These are phyloP conservation scores for Auriscalpium orientale DNA, from an alignment of 768 basidiomycete species.

Conservation along the genomic window DNA sequence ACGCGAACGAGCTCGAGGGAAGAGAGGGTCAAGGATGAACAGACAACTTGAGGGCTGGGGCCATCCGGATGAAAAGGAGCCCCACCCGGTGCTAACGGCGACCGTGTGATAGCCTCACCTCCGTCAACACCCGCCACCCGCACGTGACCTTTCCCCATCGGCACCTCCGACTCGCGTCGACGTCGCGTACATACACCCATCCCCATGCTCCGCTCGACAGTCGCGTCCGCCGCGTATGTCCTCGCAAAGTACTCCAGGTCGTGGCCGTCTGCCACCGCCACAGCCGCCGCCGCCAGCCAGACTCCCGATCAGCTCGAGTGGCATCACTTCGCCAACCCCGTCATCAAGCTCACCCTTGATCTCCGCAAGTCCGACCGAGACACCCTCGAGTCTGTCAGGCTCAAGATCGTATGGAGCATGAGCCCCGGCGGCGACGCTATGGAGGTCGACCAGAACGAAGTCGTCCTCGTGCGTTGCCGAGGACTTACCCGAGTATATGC, in stretches of 20 bases:
- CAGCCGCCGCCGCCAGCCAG: slow-evolving; percentile 3
- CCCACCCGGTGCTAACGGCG: too few relatives aligned
- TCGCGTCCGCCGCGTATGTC: slow-evolving; percentile 47
- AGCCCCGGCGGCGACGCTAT: slow-evolving; percentile 29
- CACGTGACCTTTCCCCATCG: too few relatives aligned
- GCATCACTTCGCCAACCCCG: slow-evolving; percentile 73
- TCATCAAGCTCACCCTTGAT: slow-evolving; percentile 56
- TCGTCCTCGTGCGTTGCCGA: slow-evolving; percentile 51
- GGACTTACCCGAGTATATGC: slow-evolving; percentile 3
- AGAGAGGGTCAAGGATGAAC: background rate
- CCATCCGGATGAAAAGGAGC: background rate
- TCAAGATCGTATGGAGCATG: slow-evolving; percentile 61
- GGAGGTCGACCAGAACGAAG: slow-evolving; percentile 41
- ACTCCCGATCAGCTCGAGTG: slow-evolving; percentile 41
- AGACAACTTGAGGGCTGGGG: too few relatives aligned
- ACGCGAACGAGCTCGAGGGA: background rate
- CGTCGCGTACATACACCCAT: background rate
- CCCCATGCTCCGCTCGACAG: slow-evolving; percentile 44
- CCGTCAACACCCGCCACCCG: too few relatives aligned
- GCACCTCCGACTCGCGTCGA: too few relatives aligned
- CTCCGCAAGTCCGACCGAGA: slow-evolving; percentile 36
- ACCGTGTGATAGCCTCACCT: too few relatives aligned
- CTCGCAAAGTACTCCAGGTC: slow-evolving; percentile 65
- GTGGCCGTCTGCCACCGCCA: slow-evolving; percentile 31
- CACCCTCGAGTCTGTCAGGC: slow-evolving; percentile 53